phyloP scores from a whole-genome alignment of 2,329 filamentous ascomycete genomes.

The Stenocarpella maydis region DNA sequence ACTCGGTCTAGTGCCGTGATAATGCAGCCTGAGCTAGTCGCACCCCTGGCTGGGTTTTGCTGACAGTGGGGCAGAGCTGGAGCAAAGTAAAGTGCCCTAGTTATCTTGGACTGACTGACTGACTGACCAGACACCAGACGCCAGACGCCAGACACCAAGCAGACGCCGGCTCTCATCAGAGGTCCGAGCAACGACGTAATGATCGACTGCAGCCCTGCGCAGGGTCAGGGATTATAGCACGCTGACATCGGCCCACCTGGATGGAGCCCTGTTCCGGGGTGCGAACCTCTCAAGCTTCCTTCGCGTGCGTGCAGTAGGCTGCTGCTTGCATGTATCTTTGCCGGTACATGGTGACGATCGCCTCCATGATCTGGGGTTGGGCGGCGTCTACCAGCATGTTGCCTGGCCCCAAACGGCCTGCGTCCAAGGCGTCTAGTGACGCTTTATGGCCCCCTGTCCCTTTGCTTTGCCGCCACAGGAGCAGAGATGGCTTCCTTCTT shows the following conservation, averaged over 20 bases:
- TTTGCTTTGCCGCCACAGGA: slow-evolving; percentile 12
- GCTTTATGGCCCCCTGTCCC: background rate
- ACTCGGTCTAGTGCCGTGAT: slow-evolving; percentile 11
- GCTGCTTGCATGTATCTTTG: slow-evolving; percentile 19
- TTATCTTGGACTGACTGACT: background rate
- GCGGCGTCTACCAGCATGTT: slow-evolving; percentile 20
- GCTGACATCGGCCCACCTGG: slow-evolving; percentile 16
- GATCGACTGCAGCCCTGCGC: slow-evolving; percentile 12
- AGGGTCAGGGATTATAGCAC: slow-evolving; percentile 1
- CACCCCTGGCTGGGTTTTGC: background rate
- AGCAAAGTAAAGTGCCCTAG: background rate
- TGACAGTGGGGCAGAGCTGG: slow-evolving; percentile 7
- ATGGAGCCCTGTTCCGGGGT: background rate
- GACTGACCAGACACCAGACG: background rate
- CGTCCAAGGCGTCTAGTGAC: background rate
- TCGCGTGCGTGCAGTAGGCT: slow-evolving; percentile 19
- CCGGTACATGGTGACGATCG: slow-evolving; percentile 22
- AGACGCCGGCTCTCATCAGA: background rate
- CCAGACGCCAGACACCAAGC: background rate
- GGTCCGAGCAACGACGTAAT: slow-evolving; percentile 20
- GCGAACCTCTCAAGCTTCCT: slow-evolving; percentile 24
- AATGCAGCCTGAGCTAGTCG: slow-evolving; percentile 1
- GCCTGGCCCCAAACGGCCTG: slow-evolving; percentile 19
- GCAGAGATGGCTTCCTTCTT: slow-evolving; percentile 6
- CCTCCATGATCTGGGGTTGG: slow-evolving; percentile 7